Percentiles rank a stretch among this genome's conserved stretches.
phyloP scores from a whole-genome alignment of 352 stramenopile genomes.

The Phytopythium aichiense region DNA sequence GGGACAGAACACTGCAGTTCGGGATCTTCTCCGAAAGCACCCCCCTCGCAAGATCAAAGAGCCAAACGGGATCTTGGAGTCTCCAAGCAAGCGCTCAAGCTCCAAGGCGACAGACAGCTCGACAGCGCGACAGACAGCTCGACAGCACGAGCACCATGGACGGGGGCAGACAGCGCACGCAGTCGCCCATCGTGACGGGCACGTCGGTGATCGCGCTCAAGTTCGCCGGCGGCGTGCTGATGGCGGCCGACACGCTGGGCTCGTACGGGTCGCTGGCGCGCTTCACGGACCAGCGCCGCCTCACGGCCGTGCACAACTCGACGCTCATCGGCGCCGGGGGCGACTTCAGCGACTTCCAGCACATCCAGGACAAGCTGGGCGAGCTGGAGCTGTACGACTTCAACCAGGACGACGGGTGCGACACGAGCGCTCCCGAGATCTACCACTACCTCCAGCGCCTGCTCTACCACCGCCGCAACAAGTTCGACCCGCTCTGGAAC shows the following conservation, averaged over 20 bases:
- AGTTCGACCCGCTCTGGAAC: slow-evolving; percentile 99
- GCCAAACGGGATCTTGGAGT: slow-evolving; percentile 4
- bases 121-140: too few species aligned
- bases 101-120: background rate
- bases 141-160: slow-evolving; percentile 6
- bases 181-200: slow-evolving; percentile 96
- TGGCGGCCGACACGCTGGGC: slow-evolving; percentile 97
- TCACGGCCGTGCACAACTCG: slow-evolving; percentile 84
- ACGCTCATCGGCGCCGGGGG: slow-evolving; percentile 95
- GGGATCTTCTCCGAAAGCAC: slow-evolving; percentile 6
- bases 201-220: slow-evolving; percentile 97
- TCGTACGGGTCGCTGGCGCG: slow-evolving; percentile 97
- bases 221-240: slow-evolving; percentile 95
- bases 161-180: slow-evolving; percentile 74
- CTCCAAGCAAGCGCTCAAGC: background rate
- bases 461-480: slow-evolving; percentile 98
- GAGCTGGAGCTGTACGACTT: slow-evolving; percentile 94
- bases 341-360: slow-evolving; percentile 98
- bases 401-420: slow-evolving; percentile 94
- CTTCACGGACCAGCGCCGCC: slow-evolving; percentile 93
- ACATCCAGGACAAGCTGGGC: slow-evolving; percentile 93
- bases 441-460: slow-evolving; percentile 97
- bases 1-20: background rate
- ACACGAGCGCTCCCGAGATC: slow-evolving; percentile 92
- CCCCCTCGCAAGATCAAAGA: slow-evolving; percentile 14